Percentiles rank a stretch among this genome's conserved stretches.
Conservation (phyloP, 306 rosid genomes). For the Senna tora region DNA sequence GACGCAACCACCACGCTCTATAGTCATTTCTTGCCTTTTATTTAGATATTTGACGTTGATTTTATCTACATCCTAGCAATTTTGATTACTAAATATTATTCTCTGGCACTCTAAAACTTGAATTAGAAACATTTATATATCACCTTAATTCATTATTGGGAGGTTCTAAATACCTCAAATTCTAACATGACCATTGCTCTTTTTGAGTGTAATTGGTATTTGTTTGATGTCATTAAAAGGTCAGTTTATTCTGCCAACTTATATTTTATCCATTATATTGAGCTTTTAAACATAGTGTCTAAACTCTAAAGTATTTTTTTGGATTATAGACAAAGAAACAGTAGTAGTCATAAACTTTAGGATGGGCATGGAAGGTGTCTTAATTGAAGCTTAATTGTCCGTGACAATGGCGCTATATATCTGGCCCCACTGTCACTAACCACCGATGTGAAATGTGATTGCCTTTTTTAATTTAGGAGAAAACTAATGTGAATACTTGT, state of each 20-base stretch:
- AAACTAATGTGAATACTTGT: no score
- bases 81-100: background rate
- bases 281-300: background rate
- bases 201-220: no score
- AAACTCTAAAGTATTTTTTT: background rate
- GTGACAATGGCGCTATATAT: background rate
- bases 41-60: background rate
- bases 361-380: slow-evolving; percentile 12
- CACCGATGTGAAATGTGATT: slow-evolving; percentile 16
- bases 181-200: background rate
- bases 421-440: background rate
- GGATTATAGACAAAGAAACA: background rate
- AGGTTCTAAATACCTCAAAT: background rate
- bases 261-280: no score
- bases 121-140: no score
- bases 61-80: background rate
- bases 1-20: background rate
- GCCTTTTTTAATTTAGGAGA: no score
- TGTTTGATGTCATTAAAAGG: no score
- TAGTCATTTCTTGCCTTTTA: background rate
- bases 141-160: background rate
- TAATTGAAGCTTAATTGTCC: background rate
- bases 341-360: background rate
- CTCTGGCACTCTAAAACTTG: background rate
- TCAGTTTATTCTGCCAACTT: no score